phyloP scores from a whole-genome alignment of 768 basidiomycete species.

The Leccinum broughii region DNA sequence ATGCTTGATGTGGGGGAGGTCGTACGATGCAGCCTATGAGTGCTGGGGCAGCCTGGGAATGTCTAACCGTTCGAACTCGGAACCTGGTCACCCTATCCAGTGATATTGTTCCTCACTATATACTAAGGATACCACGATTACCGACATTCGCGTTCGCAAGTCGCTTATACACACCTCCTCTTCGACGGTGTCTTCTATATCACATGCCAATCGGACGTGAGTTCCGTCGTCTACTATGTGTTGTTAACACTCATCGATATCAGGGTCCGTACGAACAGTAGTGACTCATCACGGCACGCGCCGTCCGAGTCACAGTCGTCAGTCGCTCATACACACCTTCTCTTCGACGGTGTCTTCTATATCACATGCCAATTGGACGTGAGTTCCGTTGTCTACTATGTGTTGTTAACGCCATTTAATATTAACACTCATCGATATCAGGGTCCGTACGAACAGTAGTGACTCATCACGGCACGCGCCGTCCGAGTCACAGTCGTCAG shows the following conservation, averaged over 20 bases:
- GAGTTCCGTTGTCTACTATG: neutral
- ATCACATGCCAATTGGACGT: neutral
- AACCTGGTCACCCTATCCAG: neutral
- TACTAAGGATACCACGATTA: neutral
- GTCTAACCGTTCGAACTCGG: too few species aligned
- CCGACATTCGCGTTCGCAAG: neutral
- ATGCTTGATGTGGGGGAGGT: neutral
- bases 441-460: neutral
- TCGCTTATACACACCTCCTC: neutral
- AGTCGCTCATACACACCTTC: neutral
- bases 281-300: too few species aligned
- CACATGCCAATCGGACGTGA: neutral
- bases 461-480: too few species aligned
- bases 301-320: too few species aligned
- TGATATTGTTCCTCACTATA: neutral
- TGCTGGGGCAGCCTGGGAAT: too few species aligned
- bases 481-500: too few species aligned
- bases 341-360: neutral
- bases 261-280: neutral
- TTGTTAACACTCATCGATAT: neutral
- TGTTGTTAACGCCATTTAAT: too few species aligned
- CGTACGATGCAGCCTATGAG: neutral
- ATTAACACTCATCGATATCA: neutral
- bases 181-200: neutral
- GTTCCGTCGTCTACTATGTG: neutral